Percentiles rank a stretch among this genome's conserved stretches.
Evolutionary conservation across 1,284 basidiomycete species (phyloP).

Genomic region (Ustilago shanxiensis): DNA sequence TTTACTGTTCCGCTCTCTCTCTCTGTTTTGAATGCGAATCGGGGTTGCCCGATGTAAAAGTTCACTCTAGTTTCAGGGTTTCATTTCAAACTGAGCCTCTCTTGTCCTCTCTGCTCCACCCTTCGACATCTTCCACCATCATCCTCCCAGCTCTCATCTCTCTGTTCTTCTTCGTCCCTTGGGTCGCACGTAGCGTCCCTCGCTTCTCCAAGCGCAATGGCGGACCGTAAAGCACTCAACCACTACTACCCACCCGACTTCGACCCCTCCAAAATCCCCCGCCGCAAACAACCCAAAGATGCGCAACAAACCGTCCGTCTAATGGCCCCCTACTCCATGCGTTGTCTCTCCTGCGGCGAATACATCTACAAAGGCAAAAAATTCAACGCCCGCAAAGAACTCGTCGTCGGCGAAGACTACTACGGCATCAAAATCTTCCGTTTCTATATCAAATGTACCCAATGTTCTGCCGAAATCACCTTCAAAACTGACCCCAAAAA

Average conservation of each 20-base stretch:
- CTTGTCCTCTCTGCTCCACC: background rate
- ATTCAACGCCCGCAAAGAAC: slow-evolving; percentile 99
- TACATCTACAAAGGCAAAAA: slow-evolving; percentile 96
- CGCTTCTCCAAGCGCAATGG: slow-evolving; percentile 58
- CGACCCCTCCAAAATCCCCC: slow-evolving; percentile 94
- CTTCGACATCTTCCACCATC: slow-evolving; percentile 18
- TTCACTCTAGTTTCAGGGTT: slow-evolving; percentile 11
- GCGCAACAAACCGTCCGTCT: slow-evolving; percentile 95
- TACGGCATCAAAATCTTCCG: slow-evolving; percentile 92
- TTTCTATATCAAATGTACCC: slow-evolving; percentile 69
- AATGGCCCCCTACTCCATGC: slow-evolving; percentile 99
- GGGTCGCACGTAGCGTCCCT: slow-evolving; percentile 10
- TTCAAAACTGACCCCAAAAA: slow-evolving; percentile 99
- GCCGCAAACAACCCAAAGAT: slow-evolving; percentile 88
- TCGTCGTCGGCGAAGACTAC: slow-evolving; percentile 95
- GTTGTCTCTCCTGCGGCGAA: slow-evolving; percentile 86
- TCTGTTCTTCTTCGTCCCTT: too few relatives aligned
- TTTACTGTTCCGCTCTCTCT: background rate
- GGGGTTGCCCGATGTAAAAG: background rate
- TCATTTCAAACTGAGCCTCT: background rate
- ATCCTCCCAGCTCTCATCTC: background rate
- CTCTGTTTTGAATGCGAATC: background rate
- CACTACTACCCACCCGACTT: slow-evolving; percentile 80
- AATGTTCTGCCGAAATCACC: slow-evolving; percentile 90
- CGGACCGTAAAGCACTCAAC: slow-evolving; percentile 71